A percentile compares a stretch with the other conserved stretches of the same genome.
phyloP scores from a whole-genome alignment of 106 monocot species.

The Dactylorhiza incarnata region DNA sequence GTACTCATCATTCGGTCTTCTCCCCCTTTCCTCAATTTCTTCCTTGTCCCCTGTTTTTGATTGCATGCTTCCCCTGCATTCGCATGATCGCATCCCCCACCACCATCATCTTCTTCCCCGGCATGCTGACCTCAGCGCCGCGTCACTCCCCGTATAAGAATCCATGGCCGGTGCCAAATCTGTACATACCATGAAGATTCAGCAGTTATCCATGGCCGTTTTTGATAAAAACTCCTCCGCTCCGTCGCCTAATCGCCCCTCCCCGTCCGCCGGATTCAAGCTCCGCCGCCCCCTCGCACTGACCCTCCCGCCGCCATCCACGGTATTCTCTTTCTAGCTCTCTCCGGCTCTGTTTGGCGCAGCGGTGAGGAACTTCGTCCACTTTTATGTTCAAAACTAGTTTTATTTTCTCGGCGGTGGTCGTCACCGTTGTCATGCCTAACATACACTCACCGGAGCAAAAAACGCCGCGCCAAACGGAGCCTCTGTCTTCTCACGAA shows the following conservation, averaged over 20 bases:
- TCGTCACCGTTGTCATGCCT: no score
- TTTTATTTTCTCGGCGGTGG: neutral
- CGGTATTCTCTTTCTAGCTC: neutral
- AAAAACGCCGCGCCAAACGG: no score
- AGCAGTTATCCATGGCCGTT: conserved; percentile 11
- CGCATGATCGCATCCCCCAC: conserved; percentile 7
- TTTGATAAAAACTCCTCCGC: neutral
- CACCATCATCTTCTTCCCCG: neutral
- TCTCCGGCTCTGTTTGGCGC: neutral
- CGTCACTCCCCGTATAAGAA: no score
- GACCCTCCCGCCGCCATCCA: neutral
- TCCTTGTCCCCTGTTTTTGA: no score
- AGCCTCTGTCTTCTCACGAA: no score
- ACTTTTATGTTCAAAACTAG: neutral
- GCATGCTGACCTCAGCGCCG: neutral
- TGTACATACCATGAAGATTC: conserved; percentile 24
- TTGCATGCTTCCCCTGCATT: conserved; percentile 13
- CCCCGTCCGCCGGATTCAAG: conserved; percentile 14
- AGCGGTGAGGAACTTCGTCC: no score
- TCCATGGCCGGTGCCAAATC: no score
- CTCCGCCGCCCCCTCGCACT: conserved; percentile 12
- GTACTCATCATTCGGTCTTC: neutral
- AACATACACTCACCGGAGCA: no score
- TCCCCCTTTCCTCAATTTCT: neutral
- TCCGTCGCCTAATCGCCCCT: neutral